Conservation (phyloP, 495 filamentous ascomycete species). For the Podospora sp. region DNA sequence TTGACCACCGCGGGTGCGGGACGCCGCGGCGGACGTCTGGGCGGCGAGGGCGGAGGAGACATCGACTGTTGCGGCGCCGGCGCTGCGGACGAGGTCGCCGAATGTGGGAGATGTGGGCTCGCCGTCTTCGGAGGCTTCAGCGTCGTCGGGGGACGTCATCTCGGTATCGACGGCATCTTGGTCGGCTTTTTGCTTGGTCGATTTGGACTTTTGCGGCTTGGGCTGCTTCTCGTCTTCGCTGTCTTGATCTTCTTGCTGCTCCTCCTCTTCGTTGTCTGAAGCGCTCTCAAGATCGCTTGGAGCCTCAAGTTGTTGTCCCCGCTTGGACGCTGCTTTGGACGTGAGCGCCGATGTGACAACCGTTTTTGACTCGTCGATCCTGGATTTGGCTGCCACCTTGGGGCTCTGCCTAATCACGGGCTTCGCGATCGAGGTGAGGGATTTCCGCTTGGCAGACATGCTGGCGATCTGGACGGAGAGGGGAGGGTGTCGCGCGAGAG, state of each 20-base stretch:
- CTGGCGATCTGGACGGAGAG: slow-evolving; percentile 5
- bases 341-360: slow-evolving; percentile 53
- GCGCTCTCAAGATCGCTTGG: slow-evolving; percentile 53
- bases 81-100: slow-evolving; percentile 79
- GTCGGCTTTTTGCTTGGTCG: slow-evolving; percentile 17
- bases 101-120: slow-evolving; percentile 69
- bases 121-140: slow-evolving; percentile 43
- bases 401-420: slow-evolving; percentile 60
- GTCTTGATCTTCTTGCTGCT: slow-evolving; percentile 15
- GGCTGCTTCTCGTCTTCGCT: slow-evolving; percentile 30
- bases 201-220: slow-evolving; percentile 10
- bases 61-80: slow-evolving; percentile 75
- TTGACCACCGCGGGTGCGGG: slow-evolving; percentile 39
- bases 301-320: slow-evolving; percentile 49
- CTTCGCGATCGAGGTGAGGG: slow-evolving; percentile 48
- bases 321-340: slow-evolving; percentile 29
- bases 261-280: slow-evolving; percentile 36
- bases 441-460: slow-evolving; percentile 60
- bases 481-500: neutral
- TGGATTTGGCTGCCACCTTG: slow-evolving; percentile 59
- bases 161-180: slow-evolving; percentile 42
- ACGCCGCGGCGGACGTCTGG: slow-evolving; percentile 35
- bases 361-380: slow-evolving; percentile 74
- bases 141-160: slow-evolving; percentile 24
- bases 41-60: slow-evolving; percentile 64